These are phyloP conservation scores for Fonsecaea monophora DNA, from an alignment of 2,329 filamentous ascomycete species.

Conservation along the genomic window DNA sequence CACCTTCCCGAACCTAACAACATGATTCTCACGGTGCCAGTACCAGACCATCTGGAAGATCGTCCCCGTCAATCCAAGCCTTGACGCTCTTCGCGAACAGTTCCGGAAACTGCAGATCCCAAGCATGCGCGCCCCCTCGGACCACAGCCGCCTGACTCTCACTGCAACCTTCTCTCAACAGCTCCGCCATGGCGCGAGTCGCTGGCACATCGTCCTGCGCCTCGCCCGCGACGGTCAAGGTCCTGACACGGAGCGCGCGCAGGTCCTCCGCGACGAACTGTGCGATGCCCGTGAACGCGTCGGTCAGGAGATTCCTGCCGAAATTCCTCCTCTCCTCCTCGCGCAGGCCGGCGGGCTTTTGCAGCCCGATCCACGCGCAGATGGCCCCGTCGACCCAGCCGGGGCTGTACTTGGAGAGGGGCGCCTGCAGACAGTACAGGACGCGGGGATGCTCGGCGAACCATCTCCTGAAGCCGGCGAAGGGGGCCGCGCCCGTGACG, in stretches of 20 bases:
- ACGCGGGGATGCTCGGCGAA: neutral
- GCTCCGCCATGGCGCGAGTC: neutral
- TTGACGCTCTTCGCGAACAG: neutral
- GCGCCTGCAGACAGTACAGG: neutral
- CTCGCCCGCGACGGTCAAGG: neutral
- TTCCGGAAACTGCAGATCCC: neutral
- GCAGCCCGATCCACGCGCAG: neutral
- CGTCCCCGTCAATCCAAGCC: neutral
- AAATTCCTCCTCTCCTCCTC: neutral
- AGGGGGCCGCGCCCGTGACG: neutral
- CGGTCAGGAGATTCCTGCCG: neutral
- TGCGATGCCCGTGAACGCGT: slow-evolving; percentile 1
- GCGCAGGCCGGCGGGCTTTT: neutral
- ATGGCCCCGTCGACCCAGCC: neutral
- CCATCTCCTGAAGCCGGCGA: neutral
- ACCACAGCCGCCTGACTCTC: neutral
- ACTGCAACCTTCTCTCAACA: neutral
- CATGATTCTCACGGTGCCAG: neutral
- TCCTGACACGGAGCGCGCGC: neutral
- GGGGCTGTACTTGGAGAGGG: neutral
- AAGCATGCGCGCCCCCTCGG: neutral
- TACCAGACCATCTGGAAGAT: neutral
- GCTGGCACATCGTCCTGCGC: neutral
- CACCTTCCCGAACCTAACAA: no score
- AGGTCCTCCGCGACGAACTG: neutral